Conservation (phyloP, 2,329 filamentous ascomycete species). For the Colletotrichum chrysophilum region DNA sequence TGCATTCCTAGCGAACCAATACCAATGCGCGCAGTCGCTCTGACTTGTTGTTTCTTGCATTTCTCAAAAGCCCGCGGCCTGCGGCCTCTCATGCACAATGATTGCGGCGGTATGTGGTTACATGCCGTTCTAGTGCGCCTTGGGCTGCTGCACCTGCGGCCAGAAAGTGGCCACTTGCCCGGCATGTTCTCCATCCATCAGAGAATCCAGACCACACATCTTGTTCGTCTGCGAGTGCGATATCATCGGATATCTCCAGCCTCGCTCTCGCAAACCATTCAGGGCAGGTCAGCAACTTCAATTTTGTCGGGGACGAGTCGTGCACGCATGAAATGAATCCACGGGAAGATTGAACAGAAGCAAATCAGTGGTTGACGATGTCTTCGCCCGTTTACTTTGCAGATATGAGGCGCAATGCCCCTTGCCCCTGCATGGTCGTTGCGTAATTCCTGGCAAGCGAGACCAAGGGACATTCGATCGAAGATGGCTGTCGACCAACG, state of each 20-base stretch:
- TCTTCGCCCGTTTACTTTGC: neutral
- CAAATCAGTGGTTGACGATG: neutral
- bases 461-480: neutral
- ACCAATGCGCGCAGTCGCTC: neutral
- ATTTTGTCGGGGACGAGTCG: neutral
- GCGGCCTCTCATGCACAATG: neutral
- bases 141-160: conserved; percentile 1
- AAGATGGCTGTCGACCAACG: neutral
- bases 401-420: neutral
- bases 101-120: conserved; percentile 10
- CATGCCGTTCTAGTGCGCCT: conserved; percentile 14
- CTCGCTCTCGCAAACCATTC: neutral
- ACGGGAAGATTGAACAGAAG: neutral
- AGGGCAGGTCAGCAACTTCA: neutral
- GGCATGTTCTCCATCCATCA: neutral
- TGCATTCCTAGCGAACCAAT: neutral
- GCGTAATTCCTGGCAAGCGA: neutral
- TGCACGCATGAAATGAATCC: neutral
- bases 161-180: conserved; percentile 11
- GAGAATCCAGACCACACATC: neutral
- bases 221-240: neutral
- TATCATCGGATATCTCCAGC: neutral
- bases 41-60: neutral
- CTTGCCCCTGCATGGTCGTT: neutral
- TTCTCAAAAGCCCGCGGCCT: neutral